Conservation (phyloP, 1,139 yeast species). For the Blastobotrys buckinghamii region DNA sequence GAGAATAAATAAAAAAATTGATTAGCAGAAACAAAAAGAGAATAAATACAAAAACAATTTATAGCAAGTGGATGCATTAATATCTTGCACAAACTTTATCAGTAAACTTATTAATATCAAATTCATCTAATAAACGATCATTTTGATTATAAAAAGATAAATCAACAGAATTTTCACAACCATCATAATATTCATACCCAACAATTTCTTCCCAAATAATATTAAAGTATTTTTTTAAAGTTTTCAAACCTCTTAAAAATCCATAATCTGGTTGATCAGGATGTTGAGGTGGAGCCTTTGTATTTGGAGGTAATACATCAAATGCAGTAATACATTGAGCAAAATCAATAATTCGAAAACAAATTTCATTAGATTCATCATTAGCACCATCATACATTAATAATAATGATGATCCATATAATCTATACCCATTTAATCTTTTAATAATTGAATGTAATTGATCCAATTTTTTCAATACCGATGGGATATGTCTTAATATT, state of each 20-base stretch:
- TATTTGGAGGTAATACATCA: slow-evolving; percentile 38
- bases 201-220: slow-evolving; percentile 25
- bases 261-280: slow-evolving; percentile 68
- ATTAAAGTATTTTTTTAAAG: slow-evolving; percentile 56
- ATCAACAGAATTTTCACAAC: background rate
- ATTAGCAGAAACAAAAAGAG: too few species aligned
- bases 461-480: slow-evolving; percentile 52
- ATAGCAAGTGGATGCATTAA: too few species aligned
- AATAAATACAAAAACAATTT: too few species aligned
- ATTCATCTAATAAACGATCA: slow-evolving; percentile 4
- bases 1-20: too few species aligned
- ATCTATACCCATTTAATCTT: slow-evolving; percentile 67
- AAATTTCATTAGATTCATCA: slow-evolving; percentile 25
- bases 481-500: slow-evolving; percentile 63
- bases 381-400: slow-evolving; percentile 65
- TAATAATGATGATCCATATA: slow-evolving; percentile 86
- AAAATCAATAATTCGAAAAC: slow-evolving; percentile 83
- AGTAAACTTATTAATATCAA: slow-evolving; percentile 4
- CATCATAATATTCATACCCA: slow-evolving; percentile 19
- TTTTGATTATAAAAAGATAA: background rate
- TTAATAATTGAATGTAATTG: slow-evolving; percentile 52
- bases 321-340: slow-evolving; percentile 88
- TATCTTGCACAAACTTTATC: background rate
- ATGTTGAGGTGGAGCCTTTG: slow-evolving; percentile 63
- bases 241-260: slow-evolving; percentile 70